Base-by-base conservation (phyloP, 495 filamentous ascomycete genomes). In the Diplogelasinospora grovesii region DNA sequence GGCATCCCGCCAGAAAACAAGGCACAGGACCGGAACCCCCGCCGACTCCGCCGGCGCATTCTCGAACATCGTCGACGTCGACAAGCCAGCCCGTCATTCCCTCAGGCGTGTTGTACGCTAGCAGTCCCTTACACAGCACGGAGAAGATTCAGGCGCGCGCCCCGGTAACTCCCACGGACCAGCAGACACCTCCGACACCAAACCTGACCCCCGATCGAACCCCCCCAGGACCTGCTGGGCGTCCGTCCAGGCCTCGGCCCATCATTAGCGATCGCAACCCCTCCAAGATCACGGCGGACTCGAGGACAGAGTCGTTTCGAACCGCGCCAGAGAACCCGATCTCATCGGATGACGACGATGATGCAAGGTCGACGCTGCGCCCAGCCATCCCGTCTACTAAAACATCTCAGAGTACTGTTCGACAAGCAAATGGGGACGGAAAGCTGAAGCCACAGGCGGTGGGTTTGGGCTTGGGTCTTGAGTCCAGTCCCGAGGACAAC, bases 121-220 rank as follows among this genome's bases (percentile, higher is more conserved):
- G 48, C 31, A 65, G 30, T 38, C 57, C 58, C 31, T 46, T 53
- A 48, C 56, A 49, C 26, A 65, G 59, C 41, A 46, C 48, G 36
- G 49, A 59, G 22, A 56, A 53, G 34, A 48, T 46, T 21, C 36
- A 47, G 22, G 39, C 59, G 35, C 49, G 35, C 15, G 49, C 62
- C 1, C 72, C 73, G 38, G 54, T 65, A 39, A 85, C 80, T 5
- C 79, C 79, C 22, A 66, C 73, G 23, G 72, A 75, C 48, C 75
- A 80, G 40, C 72, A 73, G 35, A 83, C 79, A 44, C 84, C 82
- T 16, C 83, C 80, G 13, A 89, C 62, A 7, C 82, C 82, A 8
- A 83, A 87, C 25, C 74, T 81, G 24, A 89, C 61, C 3, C 82
- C 82, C 5, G 82, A 88, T 54, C 73, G 78, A 18, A 85, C 82